Base-by-base conservation (phyloP, 164 flowering plant genomes). In the Amborella trichopoda region DNA sequence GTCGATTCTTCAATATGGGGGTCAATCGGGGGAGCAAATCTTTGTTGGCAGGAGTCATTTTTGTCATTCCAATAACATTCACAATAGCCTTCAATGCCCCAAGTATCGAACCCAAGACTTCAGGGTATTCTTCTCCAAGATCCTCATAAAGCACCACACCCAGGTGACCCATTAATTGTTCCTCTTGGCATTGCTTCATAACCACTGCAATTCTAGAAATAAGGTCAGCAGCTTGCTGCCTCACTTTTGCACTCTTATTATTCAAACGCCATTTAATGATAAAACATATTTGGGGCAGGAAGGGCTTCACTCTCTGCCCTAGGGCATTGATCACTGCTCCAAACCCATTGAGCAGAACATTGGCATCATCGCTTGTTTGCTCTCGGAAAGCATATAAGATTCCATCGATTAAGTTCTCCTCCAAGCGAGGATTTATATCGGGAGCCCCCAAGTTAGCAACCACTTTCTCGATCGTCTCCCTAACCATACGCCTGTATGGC, bases 171-270 rank as follows among this genome's bases (percentile, higher is more conserved):
- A 91, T 91, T 53, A 91, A 57, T 55, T 87, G 96, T 58, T 91
- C 99, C 54, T 93, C 99, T n/a, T 84, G 91, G 55, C 99, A 93
- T 68, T 88, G 96, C 61, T 79, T 93, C 99, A 93, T 93, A 22
- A 93, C 89, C 44, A 84, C 99, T 18, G 95, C 94, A 51, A 93
- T 83, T 56, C 99, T 78, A 4, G 99, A 84, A 28, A 93, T 93
- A 13, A 93, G 94, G 68, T 88, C 99, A 10, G 99, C 99, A 0
- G 99, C 99, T 65, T 84, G 96, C 56, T 93, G 96, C 47, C 99
- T 78, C 30, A 93, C 99, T 69, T 93, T 93, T 2, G 96, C 99
- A 60, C 99, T 88, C 71, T 93, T 93, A 68, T 88, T 88, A 57
- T 93, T 93, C 68, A 93, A 57, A 4, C 99, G 86, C 99, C 96